These are phyloP conservation scores for Litchi chinensis DNA, from an alignment of 345 rosid genomes.

Conservation along the genomic window DNA sequence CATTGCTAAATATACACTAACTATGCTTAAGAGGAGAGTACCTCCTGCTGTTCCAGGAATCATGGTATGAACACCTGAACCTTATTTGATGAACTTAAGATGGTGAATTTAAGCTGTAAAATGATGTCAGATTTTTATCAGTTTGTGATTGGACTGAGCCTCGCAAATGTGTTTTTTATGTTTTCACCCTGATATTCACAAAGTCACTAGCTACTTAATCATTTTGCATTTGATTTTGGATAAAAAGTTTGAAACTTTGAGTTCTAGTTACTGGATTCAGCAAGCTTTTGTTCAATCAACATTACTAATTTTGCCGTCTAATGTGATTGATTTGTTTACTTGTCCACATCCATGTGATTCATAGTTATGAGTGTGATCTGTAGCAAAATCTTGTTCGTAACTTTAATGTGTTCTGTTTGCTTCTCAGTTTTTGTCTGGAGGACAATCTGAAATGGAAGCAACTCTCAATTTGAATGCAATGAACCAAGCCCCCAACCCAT, in stretches of 20 bases:
- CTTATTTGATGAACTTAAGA: not conserved
- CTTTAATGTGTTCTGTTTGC: not conserved
- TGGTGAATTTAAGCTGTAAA: not conserved
- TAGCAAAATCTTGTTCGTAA: not conserved
- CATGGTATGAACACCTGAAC: conserved; percentile 55
- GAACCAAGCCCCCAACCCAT: conserved; percentile 98
- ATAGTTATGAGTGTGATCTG: no score
- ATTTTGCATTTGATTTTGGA: not conserved
- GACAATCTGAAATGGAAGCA: conserved; percentile 95
- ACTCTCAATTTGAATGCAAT: conserved; percentile 91
- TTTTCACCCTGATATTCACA: not conserved
- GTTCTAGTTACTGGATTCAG: not conserved
- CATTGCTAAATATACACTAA: conserved; percentile 88
- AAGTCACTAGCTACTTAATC: not conserved
- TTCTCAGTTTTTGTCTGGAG: conserved; percentile 91
- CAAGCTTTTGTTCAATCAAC: not conserved
- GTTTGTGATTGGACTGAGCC: not conserved
- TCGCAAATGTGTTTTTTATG: not conserved
- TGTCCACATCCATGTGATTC: not conserved
- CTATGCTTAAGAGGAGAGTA: conserved; percentile 88
- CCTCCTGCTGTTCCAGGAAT: conserved; percentile 98
- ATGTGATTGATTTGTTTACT: not conserved
- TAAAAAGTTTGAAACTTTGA: not conserved
- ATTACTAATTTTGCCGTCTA: not conserved
- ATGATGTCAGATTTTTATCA: not conserved